Percentiles rank a stretch among this genome's conserved stretches.
phyloP scores from a whole-genome alignment of 768 basidiomycete genomes.

The Xerocomus brunneocitrinus region DNA sequence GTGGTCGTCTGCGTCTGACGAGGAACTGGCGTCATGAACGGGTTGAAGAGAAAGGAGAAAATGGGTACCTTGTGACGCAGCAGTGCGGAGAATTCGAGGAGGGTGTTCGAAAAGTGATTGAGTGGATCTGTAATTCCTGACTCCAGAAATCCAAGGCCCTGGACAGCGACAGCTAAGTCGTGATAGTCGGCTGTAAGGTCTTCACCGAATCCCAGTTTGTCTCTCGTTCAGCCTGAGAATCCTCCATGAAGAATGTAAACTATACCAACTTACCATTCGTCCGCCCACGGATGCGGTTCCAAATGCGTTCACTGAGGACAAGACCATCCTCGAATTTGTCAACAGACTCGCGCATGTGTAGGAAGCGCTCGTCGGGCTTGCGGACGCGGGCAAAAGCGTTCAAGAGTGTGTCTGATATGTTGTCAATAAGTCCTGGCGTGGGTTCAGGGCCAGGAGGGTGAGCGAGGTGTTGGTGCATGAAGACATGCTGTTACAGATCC shows the following conservation, averaged over 20 bases:
- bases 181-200: slow-evolving; percentile 97
- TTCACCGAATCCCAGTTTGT: slow-evolving; percentile 75
- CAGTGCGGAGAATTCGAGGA: slow-evolving; percentile 91
- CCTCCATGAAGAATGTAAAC: slow-evolving; percentile 29
- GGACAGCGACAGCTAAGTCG: slow-evolving; percentile 92
- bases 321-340: slow-evolving; percentile 98
- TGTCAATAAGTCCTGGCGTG: slow-evolving; percentile 81
- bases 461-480: slow-evolving; percentile 94
- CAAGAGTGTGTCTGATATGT: slow-evolving; percentile 90
- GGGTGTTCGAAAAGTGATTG: slow-evolving; percentile 93
- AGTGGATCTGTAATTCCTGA: slow-evolving; percentile 97
- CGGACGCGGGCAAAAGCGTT: slow-evolving; percentile 95
- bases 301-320: slow-evolving; percentile 72
- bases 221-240: slow-evolving; percentile 86
- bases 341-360: slow-evolving; percentile 84
- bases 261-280: slow-evolving; percentile 69
- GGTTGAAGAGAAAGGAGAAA: background rate
- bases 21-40: background rate
- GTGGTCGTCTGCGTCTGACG: slow-evolving; percentile 80
- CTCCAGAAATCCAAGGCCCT: slow-evolving; percentile 96
- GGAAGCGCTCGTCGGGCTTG: slow-evolving; percentile 95
- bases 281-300: slow-evolving; percentile 70
- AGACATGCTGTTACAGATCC: slow-evolving; percentile 63
- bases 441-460: slow-evolving; percentile 87
- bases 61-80: slow-evolving; percentile 71